Conservation (phyloP, 257 asterid species). For the Perilla frutescens region DNA sequence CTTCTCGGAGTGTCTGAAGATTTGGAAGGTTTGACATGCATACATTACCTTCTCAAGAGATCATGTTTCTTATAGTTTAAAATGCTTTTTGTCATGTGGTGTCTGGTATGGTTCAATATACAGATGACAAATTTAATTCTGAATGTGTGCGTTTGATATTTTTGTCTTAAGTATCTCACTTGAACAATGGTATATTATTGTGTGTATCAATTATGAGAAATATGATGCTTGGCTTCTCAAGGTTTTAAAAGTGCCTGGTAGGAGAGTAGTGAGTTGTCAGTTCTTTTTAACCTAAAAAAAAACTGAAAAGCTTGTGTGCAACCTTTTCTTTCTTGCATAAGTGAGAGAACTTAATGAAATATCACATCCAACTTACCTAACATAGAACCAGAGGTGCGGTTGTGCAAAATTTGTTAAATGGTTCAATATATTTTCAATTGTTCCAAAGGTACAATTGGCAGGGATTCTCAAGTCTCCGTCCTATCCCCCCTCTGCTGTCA, state of each 20-base stretch:
- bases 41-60: slow-evolving; percentile 30
- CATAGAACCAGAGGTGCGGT: background rate
- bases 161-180: slow-evolving; percentile 11
- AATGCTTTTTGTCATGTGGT: slow-evolving; percentile 16
- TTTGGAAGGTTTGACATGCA: slow-evolving; percentile 28
- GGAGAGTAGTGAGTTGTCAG: slow-evolving; percentile 2
- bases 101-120: slow-evolving; percentile 17
- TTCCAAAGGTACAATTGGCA: background rate
- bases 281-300: slow-evolving; percentile 21
- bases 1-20: slow-evolving; percentile 35
- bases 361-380: no score
- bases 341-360: background rate
- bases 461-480: slow-evolving; percentile 12
- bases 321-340: background rate
- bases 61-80: slow-evolving; percentile 17
- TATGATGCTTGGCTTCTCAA: slow-evolving; percentile 10
- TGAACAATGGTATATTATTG: slow-evolving; percentile 20
- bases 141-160: background rate
- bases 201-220: slow-evolving; percentile 17
- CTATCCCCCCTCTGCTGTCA: background rate
- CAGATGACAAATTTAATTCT: slow-evolving; percentile 22
- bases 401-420: background rate
- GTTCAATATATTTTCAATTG: background rate
- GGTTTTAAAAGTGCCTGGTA: slow-evolving; percentile 10
- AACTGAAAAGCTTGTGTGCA: slow-evolving; percentile 20